phyloP scores from a whole-genome alignment of 352 stramenopile species.

The Phytophthora idaei region DNA sequence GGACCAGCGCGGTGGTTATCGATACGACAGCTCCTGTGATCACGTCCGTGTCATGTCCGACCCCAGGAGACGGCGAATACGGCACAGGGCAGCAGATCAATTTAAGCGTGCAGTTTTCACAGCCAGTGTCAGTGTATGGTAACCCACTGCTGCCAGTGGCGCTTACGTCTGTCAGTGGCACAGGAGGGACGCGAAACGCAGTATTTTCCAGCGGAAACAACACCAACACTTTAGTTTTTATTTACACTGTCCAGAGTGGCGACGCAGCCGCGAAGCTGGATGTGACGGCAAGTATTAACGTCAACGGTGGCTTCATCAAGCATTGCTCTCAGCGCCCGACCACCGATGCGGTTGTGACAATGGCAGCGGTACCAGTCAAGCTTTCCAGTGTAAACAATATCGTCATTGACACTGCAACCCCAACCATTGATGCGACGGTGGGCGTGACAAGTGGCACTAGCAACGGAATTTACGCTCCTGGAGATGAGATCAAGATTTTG shows the following conservation, averaged over 20 bases:
- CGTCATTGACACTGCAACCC: slow-evolving; percentile 63
- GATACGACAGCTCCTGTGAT: slow-evolving; percentile 75
- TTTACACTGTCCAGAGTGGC: slow-evolving; percentile 69
- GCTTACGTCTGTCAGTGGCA: slow-evolving; percentile 50
- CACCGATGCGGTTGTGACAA: slow-evolving; percentile 54
- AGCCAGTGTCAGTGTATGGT: slow-evolving; percentile 69
- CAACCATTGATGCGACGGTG: slow-evolving; percentile 56
- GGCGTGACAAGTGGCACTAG: slow-evolving; percentile 58
- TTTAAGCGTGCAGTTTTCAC: slow-evolving; percentile 65
- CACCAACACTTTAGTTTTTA: slow-evolving; percentile 66
- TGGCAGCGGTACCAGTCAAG: slow-evolving; percentile 51
- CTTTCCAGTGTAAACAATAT: slow-evolving; percentile 65
- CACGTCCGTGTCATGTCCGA: slow-evolving; percentile 48
- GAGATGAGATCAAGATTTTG: slow-evolving; percentile 64
- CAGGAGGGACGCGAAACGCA: slow-evolving; percentile 41
- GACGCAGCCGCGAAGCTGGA: slow-evolving; percentile 58
- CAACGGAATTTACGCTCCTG: slow-evolving; percentile 71
- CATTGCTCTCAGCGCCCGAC: slow-evolving; percentile 72
- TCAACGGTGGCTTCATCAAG: slow-evolving; percentile 76
- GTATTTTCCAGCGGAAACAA: slow-evolving; percentile 71
- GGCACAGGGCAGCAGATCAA: slow-evolving; percentile 68
- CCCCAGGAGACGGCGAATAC: slow-evolving; percentile 71
- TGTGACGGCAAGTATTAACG: slow-evolving; percentile 56
- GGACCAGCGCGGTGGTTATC: slow-evolving; percentile 64
- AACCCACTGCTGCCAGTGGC: slow-evolving; percentile 52